These are phyloP conservation scores for Botryotinia globosa DNA, from an alignment of 2,329 filamentous ascomycete species.

Conservation along the genomic window DNA sequence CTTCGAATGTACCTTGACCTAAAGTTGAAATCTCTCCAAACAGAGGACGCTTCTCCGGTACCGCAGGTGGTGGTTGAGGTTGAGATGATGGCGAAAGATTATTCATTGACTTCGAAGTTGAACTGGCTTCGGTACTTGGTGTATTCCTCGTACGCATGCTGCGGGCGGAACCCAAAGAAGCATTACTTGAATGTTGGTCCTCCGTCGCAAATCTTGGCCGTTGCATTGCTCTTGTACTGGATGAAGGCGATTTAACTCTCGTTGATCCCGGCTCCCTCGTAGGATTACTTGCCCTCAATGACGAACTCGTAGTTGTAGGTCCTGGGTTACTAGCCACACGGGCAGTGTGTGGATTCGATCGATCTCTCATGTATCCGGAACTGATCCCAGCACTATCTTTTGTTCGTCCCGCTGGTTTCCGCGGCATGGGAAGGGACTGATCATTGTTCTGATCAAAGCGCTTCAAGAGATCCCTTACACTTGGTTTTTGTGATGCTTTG, in stretches of 20 bases:
- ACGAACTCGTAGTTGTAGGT: conserved; percentile 20
- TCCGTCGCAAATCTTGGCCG: conserved; percentile 49
- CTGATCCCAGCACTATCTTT: conserved; percentile 24
- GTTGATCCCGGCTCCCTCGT: conserved; percentile 28
- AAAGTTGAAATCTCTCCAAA: conserved; percentile 74
- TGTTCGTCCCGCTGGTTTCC: conserved; percentile 28
- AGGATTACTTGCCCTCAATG: conserved; percentile 25
- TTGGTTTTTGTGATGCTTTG: conserved; percentile 44
- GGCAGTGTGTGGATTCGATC: conserved; percentile 32
- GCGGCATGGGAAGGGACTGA: conserved; percentile 41
- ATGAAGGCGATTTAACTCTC: conserved; percentile 29
- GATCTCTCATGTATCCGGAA: conserved; percentile 33
- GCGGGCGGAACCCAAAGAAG: conserved; percentile 59
- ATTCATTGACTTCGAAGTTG: conserved; percentile 46
- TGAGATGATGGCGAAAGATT: conserved; percentile 41
- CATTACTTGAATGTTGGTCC: conserved; percentile 52
- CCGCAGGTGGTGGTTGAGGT: conserved; percentile 31
- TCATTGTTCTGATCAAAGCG: conserved; percentile 66
- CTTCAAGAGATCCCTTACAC: conserved; percentile 76
- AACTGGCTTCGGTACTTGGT: conserved; percentile 37
- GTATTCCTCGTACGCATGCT: conserved; percentile 51
- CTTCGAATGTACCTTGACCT: conserved; percentile 50
- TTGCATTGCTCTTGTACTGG: conserved; percentile 38
- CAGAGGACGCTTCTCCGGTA: conserved; percentile 52
- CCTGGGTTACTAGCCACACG: conserved; percentile 30